Evolutionary conservation across 2,329 filamentous ascomycete genomes (phyloP).

Genomic region (Metarhizium humberi): DNA sequence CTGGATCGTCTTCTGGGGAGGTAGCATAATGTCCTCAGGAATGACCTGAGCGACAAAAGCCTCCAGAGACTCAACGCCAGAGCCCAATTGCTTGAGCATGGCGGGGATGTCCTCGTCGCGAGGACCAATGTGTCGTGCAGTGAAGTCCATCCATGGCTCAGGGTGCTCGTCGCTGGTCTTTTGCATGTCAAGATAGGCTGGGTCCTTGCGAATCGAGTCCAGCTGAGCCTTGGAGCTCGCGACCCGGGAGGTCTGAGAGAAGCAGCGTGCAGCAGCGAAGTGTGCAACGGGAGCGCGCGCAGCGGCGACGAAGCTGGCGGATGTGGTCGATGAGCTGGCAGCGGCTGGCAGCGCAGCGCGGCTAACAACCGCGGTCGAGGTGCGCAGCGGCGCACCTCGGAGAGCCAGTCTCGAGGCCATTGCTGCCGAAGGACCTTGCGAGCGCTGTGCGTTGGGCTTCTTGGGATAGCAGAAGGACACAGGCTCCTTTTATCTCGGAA

Average conservation of each 20-base stretch:
- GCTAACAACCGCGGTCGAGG: slow-evolving; percentile 9
- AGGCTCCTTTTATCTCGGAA: neutral
- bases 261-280: slow-evolving; percentile 5
- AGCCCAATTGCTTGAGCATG: slow-evolving; percentile 75
- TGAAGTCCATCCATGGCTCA: slow-evolving; percentile 39
- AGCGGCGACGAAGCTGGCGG: slow-evolving; percentile 1
- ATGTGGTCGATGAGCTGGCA: neutral
- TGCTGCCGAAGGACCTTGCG: neutral
- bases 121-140: slow-evolving; percentile 80
- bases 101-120: slow-evolving; percentile 56
- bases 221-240: slow-evolving; percentile 7
- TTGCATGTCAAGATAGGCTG: slow-evolving; percentile 14
- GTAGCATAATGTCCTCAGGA: slow-evolving; percentile 60
- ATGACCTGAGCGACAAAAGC: slow-evolving; percentile 80
- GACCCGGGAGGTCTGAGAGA: slow-evolving; percentile 9
- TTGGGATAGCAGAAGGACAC: too few species aligned
- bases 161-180: slow-evolving; percentile 10
- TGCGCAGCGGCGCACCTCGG: slow-evolving; percentile 13
- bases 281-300: slow-evolving; percentile 6
- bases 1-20: slow-evolving; percentile 21
- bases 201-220: slow-evolving; percentile 12
- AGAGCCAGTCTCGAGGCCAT: slow-evolving; percentile 20
- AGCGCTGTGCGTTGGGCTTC: neutral
- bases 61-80: slow-evolving; percentile 64
- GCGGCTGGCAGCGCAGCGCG: neutral